Percentiles rank a stretch among this genome's conserved stretches.
phyloP scores from a whole-genome alignment of 1,284 basidiomycete species.

The Apiotrichum porosum region DNA sequence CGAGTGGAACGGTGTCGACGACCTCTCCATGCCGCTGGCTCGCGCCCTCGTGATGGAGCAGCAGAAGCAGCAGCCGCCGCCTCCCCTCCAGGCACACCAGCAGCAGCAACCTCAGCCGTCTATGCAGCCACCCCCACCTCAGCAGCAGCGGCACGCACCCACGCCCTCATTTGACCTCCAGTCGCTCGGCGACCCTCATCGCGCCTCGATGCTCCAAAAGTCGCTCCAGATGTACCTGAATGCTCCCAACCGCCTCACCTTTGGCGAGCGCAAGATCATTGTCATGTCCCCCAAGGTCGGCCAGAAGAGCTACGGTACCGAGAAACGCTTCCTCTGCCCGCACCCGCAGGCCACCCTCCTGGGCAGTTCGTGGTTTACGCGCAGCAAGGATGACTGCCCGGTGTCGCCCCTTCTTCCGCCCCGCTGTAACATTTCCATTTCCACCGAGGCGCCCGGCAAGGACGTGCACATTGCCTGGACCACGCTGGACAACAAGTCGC shows the following conservation, averaged over 20 bases:
- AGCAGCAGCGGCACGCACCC: background rate
- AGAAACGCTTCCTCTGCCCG: conserved; percentile 94
- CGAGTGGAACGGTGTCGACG: conserved; percentile 29
- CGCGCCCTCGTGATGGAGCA: conserved; percentile 19
- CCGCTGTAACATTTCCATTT: conserved; percentile 79
- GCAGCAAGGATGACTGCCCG: conserved; percentile 36
- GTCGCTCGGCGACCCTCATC: background rate
- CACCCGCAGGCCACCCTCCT: conserved; percentile 92
- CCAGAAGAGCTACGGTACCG: conserved; percentile 93
- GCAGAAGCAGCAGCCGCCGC: background rate
- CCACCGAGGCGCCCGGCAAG: conserved; percentile 78
- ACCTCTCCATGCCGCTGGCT: conserved; percentile 23
- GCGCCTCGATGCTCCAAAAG: conserved; percentile 10
- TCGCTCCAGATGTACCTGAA: conserved; percentile 59
- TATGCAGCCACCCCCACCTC: background rate
- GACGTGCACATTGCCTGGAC: conserved; percentile 42
- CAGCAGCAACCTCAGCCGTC: background rate
- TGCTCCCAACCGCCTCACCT: conserved; percentile 76
- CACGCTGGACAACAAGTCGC: conserved; percentile 31
- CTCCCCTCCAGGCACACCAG: background rate
- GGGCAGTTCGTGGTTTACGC: conserved; percentile 85
- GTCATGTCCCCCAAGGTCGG: conserved; percentile 96
- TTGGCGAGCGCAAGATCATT: conserved; percentile 87
- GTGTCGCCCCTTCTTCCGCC: conserved; percentile 57
- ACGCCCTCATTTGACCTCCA: background rate